Conservation (phyloP, 768 basidiomycete species). For the Pisolithus orientalis region DNA sequence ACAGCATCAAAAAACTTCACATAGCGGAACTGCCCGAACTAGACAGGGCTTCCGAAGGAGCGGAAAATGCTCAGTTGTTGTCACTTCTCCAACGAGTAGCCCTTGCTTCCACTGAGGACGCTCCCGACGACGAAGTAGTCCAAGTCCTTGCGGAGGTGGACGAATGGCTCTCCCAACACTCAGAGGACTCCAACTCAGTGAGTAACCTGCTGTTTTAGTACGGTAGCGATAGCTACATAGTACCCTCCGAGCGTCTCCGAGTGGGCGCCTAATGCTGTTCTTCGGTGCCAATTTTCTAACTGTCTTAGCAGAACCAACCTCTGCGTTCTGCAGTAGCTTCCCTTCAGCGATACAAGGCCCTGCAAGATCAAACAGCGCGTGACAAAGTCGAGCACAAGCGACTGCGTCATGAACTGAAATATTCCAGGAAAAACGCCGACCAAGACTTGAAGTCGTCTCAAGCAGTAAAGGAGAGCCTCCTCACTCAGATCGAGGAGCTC, state of each 20-base stretch:
- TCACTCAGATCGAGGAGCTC: constrained; percentile 27
- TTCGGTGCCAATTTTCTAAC: constrained; percentile 11
- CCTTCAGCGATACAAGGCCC: constrained; percentile 33
- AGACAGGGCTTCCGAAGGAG: constrained; percentile 30
- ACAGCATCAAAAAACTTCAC: constrained; percentile 61
- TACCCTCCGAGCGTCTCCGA: neutral
- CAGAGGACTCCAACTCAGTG: constrained; percentile 34
- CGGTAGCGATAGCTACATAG: neutral
- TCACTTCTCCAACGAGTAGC: constrained; percentile 31
- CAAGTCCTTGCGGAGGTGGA: constrained; percentile 43
- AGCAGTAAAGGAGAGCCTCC: constrained; percentile 32
- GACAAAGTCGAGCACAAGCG: constrained; percentile 27
- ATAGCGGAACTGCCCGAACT: constrained; percentile 42
- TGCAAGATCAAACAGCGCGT: constrained; percentile 30
- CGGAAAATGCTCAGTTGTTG: constrained; percentile 36
- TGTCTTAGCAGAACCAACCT: constrained; percentile 25
- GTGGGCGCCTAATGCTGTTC: too few relatives aligned
- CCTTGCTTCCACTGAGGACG: constrained; percentile 28
- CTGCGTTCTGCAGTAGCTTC: constrained; percentile 28
- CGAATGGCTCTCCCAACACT: constrained; percentile 41
- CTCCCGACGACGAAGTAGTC: constrained; percentile 27
- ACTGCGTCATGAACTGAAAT: constrained; percentile 25
- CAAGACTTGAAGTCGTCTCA: constrained; percentile 30
- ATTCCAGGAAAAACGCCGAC: constrained; percentile 21
- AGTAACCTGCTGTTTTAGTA: constrained; percentile 10